Base-by-base conservation (phyloP, 495 filamentous ascomycete genomes). In the Aspergillus cavernicola region DNA sequence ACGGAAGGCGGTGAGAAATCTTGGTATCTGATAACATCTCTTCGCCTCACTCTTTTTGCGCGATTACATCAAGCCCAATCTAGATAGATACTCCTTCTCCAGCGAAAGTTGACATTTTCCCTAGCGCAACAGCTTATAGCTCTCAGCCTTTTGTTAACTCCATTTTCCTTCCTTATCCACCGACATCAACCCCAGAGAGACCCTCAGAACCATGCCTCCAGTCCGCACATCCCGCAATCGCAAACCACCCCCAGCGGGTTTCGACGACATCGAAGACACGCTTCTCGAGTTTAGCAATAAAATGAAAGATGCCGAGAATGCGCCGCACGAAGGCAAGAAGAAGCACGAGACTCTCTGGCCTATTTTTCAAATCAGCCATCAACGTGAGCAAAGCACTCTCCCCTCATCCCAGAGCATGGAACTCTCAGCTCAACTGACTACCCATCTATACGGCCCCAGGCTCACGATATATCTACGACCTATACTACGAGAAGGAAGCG, bases 261-360 rank as follows among this genome's bases (percentile, higher is more conserved):
- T 97, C 80, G 86, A 88, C 56, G 93, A 97, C 66, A 88, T 98
- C 64, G 91, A 97, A 71, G 92, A 97, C 69, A 95, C 92, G 53
- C 85, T 98, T 23, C 82, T 97, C 19, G 88, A 96, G 58, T 98
- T 97, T 72, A 78, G 78, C 70, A 96, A 97, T 77, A 95, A 96
- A 75, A 96, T 97, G 93, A 97, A 97, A 68, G 93, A 98, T 71
- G 93, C 92, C 44, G 89, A 96, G 67, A 91, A 92, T 57, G 81
- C 79, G 15, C 76, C 83, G 15, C 83, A 86, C 55, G 86, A 89
- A 39, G 86, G 86, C 7, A 88, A 87, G 60, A 88, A 87, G 71
- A 85, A 89, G 58, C 82, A 96, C 64, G 90, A 97, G 72, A 88
- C 88, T 46, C 77, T 91, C 51, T 97, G 93, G 95, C 91, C 91